Conservation (phyloP, 441 rosid species). For the Aquilaria agallochum region DNA sequence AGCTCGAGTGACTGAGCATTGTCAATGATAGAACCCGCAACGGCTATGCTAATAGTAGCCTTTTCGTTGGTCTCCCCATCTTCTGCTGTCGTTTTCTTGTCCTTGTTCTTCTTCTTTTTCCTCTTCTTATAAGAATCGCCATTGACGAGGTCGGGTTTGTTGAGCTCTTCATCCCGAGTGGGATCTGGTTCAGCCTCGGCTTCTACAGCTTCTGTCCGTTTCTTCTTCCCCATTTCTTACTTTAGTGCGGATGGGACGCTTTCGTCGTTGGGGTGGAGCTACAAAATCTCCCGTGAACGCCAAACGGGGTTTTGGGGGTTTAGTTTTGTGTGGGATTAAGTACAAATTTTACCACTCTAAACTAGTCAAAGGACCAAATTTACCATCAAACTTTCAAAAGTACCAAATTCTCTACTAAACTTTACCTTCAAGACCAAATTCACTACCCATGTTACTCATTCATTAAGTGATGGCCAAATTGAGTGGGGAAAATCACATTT, state of each 20-base stretch:
- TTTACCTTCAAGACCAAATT: too few relatives aligned
- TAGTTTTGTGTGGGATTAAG: not conserved
- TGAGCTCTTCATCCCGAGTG: conserved; percentile 9
- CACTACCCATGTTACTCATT: too few relatives aligned
- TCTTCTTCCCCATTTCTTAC: conserved; percentile 60
- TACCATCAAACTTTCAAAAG: too few relatives aligned
- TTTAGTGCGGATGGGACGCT: not conserved
- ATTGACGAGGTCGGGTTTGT: conserved; percentile 8
- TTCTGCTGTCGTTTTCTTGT: conserved; percentile 14
- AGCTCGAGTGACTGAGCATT: conserved; percentile 95
- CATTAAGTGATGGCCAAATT: too few relatives aligned
- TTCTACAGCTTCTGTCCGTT: conserved; percentile 35
- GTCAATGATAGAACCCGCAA: conserved; percentile 91
- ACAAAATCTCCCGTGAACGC: conserved; percentile 8
- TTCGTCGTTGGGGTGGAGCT: not conserved
- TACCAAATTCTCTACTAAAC: too few relatives aligned
- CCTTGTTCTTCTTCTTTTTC: conserved; percentile 29
- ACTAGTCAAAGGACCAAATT: too few relatives aligned
- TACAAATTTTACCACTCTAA: too few relatives aligned
- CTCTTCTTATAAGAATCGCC: conserved; percentile 24
- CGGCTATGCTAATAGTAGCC: conserved; percentile 76
- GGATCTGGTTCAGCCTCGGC: conserved; percentile 22
- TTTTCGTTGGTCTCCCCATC: conserved; percentile 23
- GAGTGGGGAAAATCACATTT: too few relatives aligned
- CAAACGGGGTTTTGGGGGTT: conserved; percentile 31